Conservation (phyloP, 208 protist species). For the Leishmania mexicana region DNA sequence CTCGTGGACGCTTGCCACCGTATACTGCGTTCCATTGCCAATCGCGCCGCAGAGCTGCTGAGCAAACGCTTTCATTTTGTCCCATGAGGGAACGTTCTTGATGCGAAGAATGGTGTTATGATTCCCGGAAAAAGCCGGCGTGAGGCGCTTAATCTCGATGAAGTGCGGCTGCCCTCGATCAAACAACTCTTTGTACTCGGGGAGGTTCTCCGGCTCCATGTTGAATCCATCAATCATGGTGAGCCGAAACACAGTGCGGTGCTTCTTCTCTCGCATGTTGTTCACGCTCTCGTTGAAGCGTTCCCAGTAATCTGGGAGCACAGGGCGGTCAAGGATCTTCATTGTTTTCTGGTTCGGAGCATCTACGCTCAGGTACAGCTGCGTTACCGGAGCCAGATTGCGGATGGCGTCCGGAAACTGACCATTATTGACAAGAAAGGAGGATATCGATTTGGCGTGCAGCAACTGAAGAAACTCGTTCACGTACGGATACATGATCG, state of each 20-base stretch:
- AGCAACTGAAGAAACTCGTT: constrained; percentile 89
- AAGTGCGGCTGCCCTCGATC: constrained; percentile 89
- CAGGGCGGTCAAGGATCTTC: constrained; percentile 90
- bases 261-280: constrained; percentile 81
- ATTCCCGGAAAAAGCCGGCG: constrained; percentile 89
- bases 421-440: constrained; percentile 95
- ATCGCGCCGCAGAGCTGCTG: constrained; percentile 58
- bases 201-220: constrained; percentile 81
- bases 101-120: constrained; percentile 85
- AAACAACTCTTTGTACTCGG: constrained; percentile 92
- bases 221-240: constrained; percentile 97
- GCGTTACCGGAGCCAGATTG: constrained; percentile 80
- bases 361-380: constrained; percentile 96
- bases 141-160: constrained; percentile 95
- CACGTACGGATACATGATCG: constrained; percentile 95
- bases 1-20: constrained; percentile 84
- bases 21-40: constrained; percentile 66
- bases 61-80: constrained; percentile 81
- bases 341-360: constrained; percentile 90
- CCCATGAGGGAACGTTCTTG: constrained; percentile 94
- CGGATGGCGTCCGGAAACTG: constrained; percentile 89
- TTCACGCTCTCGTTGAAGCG: constrained; percentile 93
- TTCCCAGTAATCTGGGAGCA: constrained; percentile 95
- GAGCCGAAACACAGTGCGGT: constrained; percentile 96
- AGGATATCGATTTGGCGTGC: constrained; percentile 84